Evolutionary conservation across 2,329 filamentous ascomycete species (phyloP), one percentile per base, ranked within the genome.

Genomic region (Trichoderma arundinaceum): DNA sequence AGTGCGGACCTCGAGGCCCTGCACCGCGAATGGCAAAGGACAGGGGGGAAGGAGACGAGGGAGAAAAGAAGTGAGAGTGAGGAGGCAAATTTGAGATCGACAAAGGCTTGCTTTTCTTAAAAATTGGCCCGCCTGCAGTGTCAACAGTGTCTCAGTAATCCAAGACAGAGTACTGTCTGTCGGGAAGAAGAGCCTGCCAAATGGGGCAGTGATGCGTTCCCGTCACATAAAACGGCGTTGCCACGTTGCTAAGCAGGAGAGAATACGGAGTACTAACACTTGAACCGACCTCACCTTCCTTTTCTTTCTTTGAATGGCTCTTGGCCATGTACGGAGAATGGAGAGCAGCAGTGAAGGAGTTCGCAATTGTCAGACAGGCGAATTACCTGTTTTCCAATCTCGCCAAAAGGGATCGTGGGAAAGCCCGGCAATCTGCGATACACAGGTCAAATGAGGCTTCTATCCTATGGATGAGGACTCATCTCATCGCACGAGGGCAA

Each of bases 101-200:
- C 54, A 44, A 13, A 17, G 8, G 22, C 9, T 33, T 10, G 28
- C 48, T n/a, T 33, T 33, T 33, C 12, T 28, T 33, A n/a, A n/a
- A 44, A 15, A 44, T n/a, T 19, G 7, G 38, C n/a, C 28, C 12
- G 22, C 44, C 48, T 28, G 22, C 22, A 28, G 22, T 28, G 22
- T 28, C 22, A 32, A 38, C 59, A 62, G 17, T 53, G 59, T 62
- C 59, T 62, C 38, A 35, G 22, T 28, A 28, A 28, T 28, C 59
- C 38, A 44, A 53, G 22, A 62, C 59, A 52, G 33, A 43, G 41
- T 32, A 19, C 28, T 10, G 38, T 33, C 13, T 53, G 19, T 19
- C n/a, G 22, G 22, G 19, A 60, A 60, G 48, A 35, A 22, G 28
- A 33, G 13, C 38, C n/a, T 38, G 28, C 41, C 43, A 59, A 22